Evolutionary conservation across 192 early-diverging fungal species (phyloP), one percentile per base, ranked within the genome.

Genomic region (Podochytrium sp.): DNA sequence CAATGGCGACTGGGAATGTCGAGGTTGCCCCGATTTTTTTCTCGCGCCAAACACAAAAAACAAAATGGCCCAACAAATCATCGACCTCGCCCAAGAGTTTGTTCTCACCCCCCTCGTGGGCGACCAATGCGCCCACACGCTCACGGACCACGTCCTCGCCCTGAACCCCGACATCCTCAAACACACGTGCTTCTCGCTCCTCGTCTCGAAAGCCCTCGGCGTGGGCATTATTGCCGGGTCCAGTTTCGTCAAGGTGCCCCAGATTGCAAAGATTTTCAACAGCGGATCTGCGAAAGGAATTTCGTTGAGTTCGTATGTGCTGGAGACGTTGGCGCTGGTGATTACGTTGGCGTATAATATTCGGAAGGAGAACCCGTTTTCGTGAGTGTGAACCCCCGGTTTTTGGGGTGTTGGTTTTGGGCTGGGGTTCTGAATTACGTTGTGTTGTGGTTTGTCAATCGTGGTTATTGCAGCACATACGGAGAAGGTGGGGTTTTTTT

Each of bases 171-270:
- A 94, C 82, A 33, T 91, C 10, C 58, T 87, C 53, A 87, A 94
- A 71, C 76, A 88, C 1, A 79, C 52, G 2, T 99, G 97, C 81
- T 76, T 95, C 74, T 93, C 92, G 68, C 90, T 91, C 55, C 79
- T 89, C 29, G 69, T 97, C 62, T 94, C 93, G 33, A 98, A 98
- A 74, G 93, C 90, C 0, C 91, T 99, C n/a, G 93, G 95, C 0
- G 65, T 99, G n/a, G 95, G 95, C 29, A 97, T 99, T 65, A 91
- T 98, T n/a, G 73, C 90, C 10, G 95, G 93, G 52, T 91, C 92
- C 20, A 86, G 91, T 33, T 88, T 97, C 51, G 89, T 98, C 65
- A 99, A 99, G 80, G 83, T 99, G 35, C 97, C 97, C 3, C 96
- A 99, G 83, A 95, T 99, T 40, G 74, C 94, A 74, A 99, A 96